These are phyloP conservation scores for Rehmannia glutinosa DNA, from an alignment of 257 asterid species.

Conservation along the genomic window DNA sequence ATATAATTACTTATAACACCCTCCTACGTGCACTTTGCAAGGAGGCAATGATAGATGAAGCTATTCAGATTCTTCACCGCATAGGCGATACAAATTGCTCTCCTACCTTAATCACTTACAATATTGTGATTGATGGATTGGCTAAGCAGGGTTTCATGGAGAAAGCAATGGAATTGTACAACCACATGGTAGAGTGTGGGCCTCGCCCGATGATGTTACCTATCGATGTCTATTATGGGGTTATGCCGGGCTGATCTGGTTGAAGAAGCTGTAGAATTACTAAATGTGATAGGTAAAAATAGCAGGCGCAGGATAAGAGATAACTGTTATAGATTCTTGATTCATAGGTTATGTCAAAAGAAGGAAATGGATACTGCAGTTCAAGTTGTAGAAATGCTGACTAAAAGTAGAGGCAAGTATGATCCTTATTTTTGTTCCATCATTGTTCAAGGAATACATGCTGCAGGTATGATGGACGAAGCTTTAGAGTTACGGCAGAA, in stretches of 20 bases:
- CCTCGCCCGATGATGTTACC: constrained; percentile 67
- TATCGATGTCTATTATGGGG: constrained; percentile 87
- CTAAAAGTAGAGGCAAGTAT: constrained; percentile 33
- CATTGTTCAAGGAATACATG: constrained; percentile 49
- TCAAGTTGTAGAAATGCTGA: constrained; percentile 48
- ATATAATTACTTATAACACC: constrained; percentile 78
- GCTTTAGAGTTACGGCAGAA: constrained; percentile 53
- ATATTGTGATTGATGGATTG: constrained; percentile 76
- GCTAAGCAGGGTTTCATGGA: constrained; percentile 67
- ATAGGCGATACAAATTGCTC: constrained; percentile 38
- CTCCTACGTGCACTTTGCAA: constrained; percentile 62
- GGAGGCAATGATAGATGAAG: constrained; percentile 64
- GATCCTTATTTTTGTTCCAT: constrained; percentile 33
- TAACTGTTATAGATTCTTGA: constrained; percentile 65
- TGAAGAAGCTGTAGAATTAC: constrained; percentile 64
- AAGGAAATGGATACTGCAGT: constrained; percentile 54
- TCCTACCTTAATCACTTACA: constrained; percentile 68
- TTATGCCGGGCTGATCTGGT: constrained; percentile 67
- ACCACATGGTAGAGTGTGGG: constrained; percentile 49
- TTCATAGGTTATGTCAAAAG: constrained; percentile 58
- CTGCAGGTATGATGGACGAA: constrained; percentile 66
- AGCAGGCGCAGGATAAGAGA: constrained; percentile 50
- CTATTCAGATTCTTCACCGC: constrained; percentile 44
- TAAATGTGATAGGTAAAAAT: constrained; percentile 44
- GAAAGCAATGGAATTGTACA: constrained; percentile 64